These are phyloP conservation scores for Arbutus unedo DNA, from an alignment of 148 eudicot genomes.

Conservation along the genomic window DNA sequence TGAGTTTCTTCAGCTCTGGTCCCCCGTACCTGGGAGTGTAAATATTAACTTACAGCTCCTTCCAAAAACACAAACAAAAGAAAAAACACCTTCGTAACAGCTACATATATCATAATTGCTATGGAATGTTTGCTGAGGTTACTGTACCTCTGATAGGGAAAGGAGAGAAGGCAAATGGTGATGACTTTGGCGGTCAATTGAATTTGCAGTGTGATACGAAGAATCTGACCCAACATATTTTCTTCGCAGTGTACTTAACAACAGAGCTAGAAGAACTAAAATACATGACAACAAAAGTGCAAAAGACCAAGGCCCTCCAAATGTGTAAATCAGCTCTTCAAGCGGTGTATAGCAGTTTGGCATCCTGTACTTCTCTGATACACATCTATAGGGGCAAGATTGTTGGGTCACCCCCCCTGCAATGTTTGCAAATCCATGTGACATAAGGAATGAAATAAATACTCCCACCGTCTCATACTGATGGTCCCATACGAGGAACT, in stretches of 20 bases:
- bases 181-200: slow-evolving; percentile 46
- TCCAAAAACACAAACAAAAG: neutral
- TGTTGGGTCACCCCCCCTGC: slow-evolving; percentile 69
- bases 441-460: slow-evolving; percentile 6
- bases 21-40: slow-evolving; percentile 55
- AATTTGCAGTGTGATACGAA: slow-evolving; percentile 34
- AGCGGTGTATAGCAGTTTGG: slow-evolving; percentile 83
- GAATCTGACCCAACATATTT: slow-evolving; percentile 56
- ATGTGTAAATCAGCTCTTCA: slow-evolving; percentile 74
- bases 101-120: neutral
- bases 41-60: neutral
- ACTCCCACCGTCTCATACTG: too few species aligned
- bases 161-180: slow-evolving; percentile 66
- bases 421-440: slow-evolving; percentile 11
- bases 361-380: slow-evolving; percentile 74
- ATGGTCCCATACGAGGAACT: too few species aligned
- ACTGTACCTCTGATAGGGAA: slow-evolving; percentile 71
- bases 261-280: slow-evolving; percentile 44
- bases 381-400: slow-evolving; percentile 71
- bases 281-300: slow-evolving; percentile 42
- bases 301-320: slow-evolving; percentile 89
- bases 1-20: slow-evolving; percentile 74
- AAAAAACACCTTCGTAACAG: too few species aligned
- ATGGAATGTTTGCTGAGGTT: slow-evolving; percentile 4
- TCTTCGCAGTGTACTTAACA: slow-evolving; percentile 51